These are phyloP conservation scores for Aspergillus baeticus DNA, from an alignment of 495 filamentous ascomycete genomes.

Conservation along the genomic window DNA sequence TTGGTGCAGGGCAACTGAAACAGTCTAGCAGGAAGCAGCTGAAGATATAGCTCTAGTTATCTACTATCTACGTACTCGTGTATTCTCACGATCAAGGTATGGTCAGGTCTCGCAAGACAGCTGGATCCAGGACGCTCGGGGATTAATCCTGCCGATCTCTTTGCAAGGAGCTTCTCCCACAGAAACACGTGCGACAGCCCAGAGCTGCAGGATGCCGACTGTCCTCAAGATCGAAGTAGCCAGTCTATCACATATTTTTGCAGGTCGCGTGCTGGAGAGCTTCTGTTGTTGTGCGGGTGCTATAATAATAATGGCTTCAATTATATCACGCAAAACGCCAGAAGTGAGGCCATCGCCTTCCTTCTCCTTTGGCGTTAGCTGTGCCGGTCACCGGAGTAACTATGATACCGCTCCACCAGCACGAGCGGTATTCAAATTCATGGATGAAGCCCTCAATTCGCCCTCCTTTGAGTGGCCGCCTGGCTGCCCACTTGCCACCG, in stretches of 20 bases:
- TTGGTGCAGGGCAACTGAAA: not conserved
- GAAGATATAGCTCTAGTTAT: too few relatives aligned
- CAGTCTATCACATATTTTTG: too few relatives aligned
- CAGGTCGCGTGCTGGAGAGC: too few relatives aligned
- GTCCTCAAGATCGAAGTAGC: too few relatives aligned
- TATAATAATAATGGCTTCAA: not conserved
- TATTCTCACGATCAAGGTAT: not conserved
- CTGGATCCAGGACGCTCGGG: not conserved
- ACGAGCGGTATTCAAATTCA: too few relatives aligned
- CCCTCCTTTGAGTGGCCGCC: not conserved
- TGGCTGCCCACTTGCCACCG: not conserved
- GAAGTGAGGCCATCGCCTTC: constrained; percentile 10
- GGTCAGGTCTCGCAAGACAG: not conserved
- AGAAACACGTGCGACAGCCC: constrained; percentile 12
- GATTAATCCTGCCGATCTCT: constrained; percentile 8
- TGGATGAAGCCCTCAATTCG: not conserved
- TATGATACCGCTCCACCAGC: constrained; percentile 7
- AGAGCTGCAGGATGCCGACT: not conserved
- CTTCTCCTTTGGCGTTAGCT: not conserved
- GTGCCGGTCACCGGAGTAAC: constrained; percentile 5
- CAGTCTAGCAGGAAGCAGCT: not conserved
- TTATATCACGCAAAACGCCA: constrained; percentile 13
- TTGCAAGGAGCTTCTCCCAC: not conserved
- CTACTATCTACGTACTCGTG: too few relatives aligned
- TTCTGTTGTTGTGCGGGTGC: too few relatives aligned